Percentiles rank a stretch among this genome's conserved stretches.
These are phyloP conservation scores for Mortierella sp. DNA, from an alignment of 371 early-diverging fungal genomes.

Conservation along the genomic window DNA sequence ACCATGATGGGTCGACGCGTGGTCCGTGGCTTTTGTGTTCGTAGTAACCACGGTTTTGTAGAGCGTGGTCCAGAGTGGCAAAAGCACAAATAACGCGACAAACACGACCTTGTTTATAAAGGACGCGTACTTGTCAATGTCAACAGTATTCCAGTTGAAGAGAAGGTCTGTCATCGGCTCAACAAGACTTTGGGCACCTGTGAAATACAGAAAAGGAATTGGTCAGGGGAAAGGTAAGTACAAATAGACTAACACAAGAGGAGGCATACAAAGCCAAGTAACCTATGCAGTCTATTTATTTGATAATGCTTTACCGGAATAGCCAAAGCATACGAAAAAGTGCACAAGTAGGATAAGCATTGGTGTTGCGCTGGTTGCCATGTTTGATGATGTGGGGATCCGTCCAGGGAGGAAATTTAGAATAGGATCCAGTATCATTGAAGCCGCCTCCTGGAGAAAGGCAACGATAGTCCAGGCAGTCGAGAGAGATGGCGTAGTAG, in stretches of 20 bases:
- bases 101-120: neutral
- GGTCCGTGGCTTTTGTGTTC: neutral
- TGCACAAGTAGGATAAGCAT: neutral
- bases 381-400: neutral
- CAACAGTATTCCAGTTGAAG: slow-evolving; percentile 20
- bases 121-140: slow-evolving; percentile 11
- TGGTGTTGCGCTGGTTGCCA: slow-evolving; percentile 4
- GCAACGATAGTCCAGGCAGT: neutral
- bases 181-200: slow-evolving; percentile 8
- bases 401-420: slow-evolving; percentile 17
- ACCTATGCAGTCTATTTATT: neutral
- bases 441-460: neutral
- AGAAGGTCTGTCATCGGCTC: slow-evolving; percentile 21
- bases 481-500: neutral
- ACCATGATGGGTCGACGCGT: neutral
- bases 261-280: no score
- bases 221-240: neutral
- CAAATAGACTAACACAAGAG: no score
- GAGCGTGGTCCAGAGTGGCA: slow-evolving; percentile 15
- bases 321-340: neutral
- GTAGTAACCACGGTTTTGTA: slow-evolving; percentile 11
- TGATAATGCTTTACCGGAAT: neutral
- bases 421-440: slow-evolving; percentile 11
- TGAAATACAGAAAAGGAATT: neutral
- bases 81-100: slow-evolving; percentile 10